Evolutionary conservation across 2,329 filamentous ascomycete species (phyloP).

Genomic region (Fusarium bactridioides): DNA sequence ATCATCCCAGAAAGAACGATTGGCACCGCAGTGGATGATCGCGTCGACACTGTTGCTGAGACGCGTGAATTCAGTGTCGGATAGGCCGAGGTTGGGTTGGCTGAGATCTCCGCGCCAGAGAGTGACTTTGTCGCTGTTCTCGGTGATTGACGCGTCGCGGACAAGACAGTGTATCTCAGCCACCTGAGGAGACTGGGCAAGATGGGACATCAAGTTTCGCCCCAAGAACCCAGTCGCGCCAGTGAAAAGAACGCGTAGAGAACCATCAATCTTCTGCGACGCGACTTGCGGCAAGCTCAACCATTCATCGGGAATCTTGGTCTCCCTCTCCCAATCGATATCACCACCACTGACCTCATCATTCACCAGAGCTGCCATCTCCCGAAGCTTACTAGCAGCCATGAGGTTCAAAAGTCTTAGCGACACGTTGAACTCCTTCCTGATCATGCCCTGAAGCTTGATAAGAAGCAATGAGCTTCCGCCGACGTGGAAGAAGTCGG

Average conservation of each 20-base stretch:
- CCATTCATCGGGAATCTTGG: not conserved
- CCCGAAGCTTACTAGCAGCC: conserved; percentile 46
- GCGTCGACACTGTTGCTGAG: conserved; percentile 49
- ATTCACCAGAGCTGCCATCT: conserved; percentile 46
- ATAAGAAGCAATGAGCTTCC: not conserved
- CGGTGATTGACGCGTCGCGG: not conserved
- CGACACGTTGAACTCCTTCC: conserved; percentile 39
- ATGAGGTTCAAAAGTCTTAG: conserved; percentile 50
- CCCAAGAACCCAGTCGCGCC: conserved; percentile 32
- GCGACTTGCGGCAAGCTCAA: not conserved
- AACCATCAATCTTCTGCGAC: not conserved
- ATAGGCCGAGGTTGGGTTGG: conserved; percentile 49
- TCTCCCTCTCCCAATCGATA: conserved; percentile 10
- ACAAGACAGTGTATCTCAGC: conserved; percentile 56
- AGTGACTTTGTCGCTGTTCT: conserved; percentile 41
- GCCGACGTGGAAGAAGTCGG: conserved; percentile 4
- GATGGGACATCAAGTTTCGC: conserved; percentile 44
- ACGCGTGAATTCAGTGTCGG: conserved; percentile 32
- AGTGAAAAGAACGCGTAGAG: conserved; percentile 18
- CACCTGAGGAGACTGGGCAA: conserved; percentile 46
- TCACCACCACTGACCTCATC: not conserved
- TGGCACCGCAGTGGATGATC: conserved; percentile 60
- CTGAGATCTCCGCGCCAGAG: conserved; percentile 49
- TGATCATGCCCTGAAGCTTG: conserved; percentile 3
- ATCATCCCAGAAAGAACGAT: conserved; percentile 45